A percentile compares a stretch with the other conserved stretches of the same genome.
These are phyloP conservation scores for Candida rishiriensis DNA, from an alignment of 805 yeast species.

Conservation along the genomic window DNA sequence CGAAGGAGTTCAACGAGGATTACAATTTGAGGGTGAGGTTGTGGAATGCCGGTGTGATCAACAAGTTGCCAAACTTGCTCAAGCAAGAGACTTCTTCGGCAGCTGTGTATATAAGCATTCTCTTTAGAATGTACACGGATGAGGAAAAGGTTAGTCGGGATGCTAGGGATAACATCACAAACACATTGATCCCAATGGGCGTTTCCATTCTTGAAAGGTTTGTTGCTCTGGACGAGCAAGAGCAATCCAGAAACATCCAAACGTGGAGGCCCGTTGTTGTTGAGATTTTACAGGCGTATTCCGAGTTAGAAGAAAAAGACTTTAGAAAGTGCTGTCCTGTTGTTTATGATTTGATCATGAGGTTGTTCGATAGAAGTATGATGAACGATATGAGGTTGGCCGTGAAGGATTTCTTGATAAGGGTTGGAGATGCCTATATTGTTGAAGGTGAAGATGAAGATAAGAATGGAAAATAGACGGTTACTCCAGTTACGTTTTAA, in stretches of 20 bases:
- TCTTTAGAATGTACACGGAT: conserved; percentile 77
- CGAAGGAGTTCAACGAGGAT: conserved; percentile 83
- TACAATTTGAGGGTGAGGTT: conserved; percentile 81
- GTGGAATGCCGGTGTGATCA: conserved; percentile 90
- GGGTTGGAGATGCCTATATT: conserved; percentile 42
- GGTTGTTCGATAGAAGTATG: conserved; percentile 56
- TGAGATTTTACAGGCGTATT: conserved; percentile 79
- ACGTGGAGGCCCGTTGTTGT: conserved; percentile 93
- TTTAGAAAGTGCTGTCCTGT: conserved; percentile 54
- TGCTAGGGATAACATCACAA: conserved; percentile 47
- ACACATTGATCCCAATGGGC: conserved; percentile 63
- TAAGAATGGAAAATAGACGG: too few species aligned
- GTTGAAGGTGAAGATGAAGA: conserved; percentile 4
- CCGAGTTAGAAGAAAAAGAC: conserved; percentile 70
- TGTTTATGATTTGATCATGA: conserved; percentile 56
- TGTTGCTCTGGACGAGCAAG: conserved; percentile 67
- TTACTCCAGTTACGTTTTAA: not conserved
- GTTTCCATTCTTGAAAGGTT: conserved; percentile 66
- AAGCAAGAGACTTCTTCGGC: conserved; percentile 91
- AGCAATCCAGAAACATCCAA: conserved; percentile 71
- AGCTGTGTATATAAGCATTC: conserved; percentile 75
- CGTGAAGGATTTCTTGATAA: conserved; percentile 51
- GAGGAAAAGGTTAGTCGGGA: conserved; percentile 43
- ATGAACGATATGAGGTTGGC: conserved; percentile 59
- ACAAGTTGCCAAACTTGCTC: conserved; percentile 83